Evolutionary conservation across 1,139 yeast genomes (phyloP), one percentile per base, ranked within the genome.

Genomic region (Candida tetrigidarum): DNA sequence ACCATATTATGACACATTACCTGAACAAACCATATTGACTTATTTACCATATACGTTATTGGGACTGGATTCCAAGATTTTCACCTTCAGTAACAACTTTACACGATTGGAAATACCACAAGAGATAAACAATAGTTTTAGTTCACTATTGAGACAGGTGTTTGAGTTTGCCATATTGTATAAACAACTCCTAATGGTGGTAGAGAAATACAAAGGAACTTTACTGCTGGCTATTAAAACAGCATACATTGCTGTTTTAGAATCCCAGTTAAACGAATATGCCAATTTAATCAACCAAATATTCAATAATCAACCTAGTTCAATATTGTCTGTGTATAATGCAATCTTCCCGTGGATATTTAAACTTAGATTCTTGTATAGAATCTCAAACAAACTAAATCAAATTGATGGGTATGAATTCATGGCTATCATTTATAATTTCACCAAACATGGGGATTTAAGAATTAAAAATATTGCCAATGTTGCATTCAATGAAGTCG

Each of bases 151-250:
- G 28, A 80, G 78, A 45, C 67, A 74, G 41, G 66, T 88, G 1
- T 67, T 86, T 38, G 97, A 92, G 60, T 84, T 90, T 2, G 95
- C 91, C 0, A 64, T 92, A 36, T 66, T 90, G 6, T 88, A 80
- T 64, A 76, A 75, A 46, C 64, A 67, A 44, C 62, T 88, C 33
- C 61, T 62, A 10, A 44, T 50, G 1, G 61, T 61, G 26, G 57
- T 74, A n/a, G 75, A 68, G 28, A 25, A 49, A 15, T 50, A 64
- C 45, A 61, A 60, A 50, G 60, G 66, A 9, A 52, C 52, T 41
- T 48, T 56, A 51, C 51, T 60, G 4, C 78, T 87, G 2, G 83
- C 90, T 8, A 76, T 86, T 5, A 79, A 80, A 49, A 83, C 82
- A 37, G 86, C 96, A 3, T 79, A 85, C 39, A 53, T 80, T 22